These are phyloP conservation scores for Apiospora pterosperma DNA, from an alignment of 2,329 filamentous ascomycete genomes.

Conservation along the genomic window DNA sequence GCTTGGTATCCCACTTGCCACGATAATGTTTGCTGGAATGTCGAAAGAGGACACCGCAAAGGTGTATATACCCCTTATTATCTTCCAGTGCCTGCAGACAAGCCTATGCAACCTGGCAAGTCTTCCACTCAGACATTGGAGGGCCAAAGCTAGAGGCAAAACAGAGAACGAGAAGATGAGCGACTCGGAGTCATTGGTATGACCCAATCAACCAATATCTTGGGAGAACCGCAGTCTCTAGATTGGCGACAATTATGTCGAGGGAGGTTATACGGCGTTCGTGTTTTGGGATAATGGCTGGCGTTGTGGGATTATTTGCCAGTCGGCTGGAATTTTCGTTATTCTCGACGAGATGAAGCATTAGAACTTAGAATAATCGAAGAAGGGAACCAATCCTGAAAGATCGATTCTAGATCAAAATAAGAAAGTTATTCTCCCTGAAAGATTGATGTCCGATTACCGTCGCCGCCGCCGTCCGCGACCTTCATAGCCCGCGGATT, in stretches of 20 bases:
- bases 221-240: not conserved
- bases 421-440: not conserved
- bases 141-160: not conserved
- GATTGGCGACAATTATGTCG: not conserved
- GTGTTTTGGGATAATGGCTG: not conserved
- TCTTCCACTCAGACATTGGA: not conserved
- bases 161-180: not conserved
- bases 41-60: not conserved
- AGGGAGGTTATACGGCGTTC: not conserved
- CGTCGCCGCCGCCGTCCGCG: not conserved
- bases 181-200: not conserved
- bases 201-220: not conserved
- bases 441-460: too few species aligned
- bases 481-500: not conserved
- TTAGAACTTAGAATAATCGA: not conserved
- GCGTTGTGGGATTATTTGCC: not conserved
- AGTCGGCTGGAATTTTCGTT: not conserved
- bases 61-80: not conserved
- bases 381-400: fast-evolving
- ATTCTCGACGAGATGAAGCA: not conserved
- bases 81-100: not conserved
- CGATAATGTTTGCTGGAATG: not conserved
- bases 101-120: not conserved
- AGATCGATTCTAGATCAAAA: not conserved
- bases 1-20: not conserved